Conservation (phyloP, 2,329 filamentous ascomycete genomes). For the Lachnellula occidentalis region DNA sequence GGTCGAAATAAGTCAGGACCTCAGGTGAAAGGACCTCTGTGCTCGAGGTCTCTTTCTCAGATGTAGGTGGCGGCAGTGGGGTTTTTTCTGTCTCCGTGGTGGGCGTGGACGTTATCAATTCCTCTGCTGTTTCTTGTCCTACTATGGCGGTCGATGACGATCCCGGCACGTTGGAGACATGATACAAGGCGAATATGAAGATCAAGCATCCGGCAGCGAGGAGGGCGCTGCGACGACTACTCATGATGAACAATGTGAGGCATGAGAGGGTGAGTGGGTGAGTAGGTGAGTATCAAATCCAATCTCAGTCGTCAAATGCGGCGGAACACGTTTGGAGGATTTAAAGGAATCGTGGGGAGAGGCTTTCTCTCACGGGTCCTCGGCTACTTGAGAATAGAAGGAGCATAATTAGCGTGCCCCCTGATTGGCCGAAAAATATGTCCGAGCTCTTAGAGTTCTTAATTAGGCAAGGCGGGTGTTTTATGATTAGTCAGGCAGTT, state of each 20-base stretch:
- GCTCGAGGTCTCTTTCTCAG: neutral
- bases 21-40: neutral
- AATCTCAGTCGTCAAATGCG: no score
- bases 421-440: no score
- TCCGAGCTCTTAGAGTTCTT: no score
- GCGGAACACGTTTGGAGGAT: no score
- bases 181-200: neutral
- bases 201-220: neutral
- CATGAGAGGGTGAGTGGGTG: neutral
- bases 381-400: no score
- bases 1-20: constrained; percentile 27
- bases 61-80: neutral
- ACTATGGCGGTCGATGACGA: no score
- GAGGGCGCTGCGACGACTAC: neutral
- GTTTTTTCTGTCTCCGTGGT: neutral
- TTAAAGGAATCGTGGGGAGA: no score
- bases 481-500: no score
- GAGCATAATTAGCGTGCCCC: no score
- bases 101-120: neutral
- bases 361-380: no score
- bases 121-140: neutral
- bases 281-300: no score
- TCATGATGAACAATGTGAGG: neutral
- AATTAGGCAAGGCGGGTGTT: no score
- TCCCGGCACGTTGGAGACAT: neutral